Conservation (phyloP, 495 filamentous ascomycete species). For the Neurospora pannonica region DNA sequence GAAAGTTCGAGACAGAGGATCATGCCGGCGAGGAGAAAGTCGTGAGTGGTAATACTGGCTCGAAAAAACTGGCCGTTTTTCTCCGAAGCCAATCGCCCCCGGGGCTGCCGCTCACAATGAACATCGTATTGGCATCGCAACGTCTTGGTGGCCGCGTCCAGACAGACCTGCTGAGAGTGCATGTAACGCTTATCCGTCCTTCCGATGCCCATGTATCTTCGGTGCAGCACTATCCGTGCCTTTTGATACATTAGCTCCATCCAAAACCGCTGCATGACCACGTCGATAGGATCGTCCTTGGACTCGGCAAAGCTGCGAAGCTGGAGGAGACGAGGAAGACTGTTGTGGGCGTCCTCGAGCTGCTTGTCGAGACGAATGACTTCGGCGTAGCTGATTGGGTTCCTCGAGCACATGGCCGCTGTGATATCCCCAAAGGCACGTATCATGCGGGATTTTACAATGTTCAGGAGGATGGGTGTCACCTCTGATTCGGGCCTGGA, state of each 20-base stretch:
- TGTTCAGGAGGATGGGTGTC: conserved; percentile 15
- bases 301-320: conserved; percentile 12
- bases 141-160: conserved; percentile 25
- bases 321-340: conserved; percentile 15
- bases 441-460: conserved; percentile 19
- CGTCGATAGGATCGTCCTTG: conserved; percentile 17
- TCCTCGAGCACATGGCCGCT: conserved; percentile 10
- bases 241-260: conserved; percentile 24
- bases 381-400: conserved; percentile 19
- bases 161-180: conserved; percentile 24
- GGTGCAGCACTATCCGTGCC: conserved; percentile 22
- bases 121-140: conserved; percentile 29
- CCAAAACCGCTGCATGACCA: conserved; percentile 26
- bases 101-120: conserved; percentile 24
- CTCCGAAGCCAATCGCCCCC: conserved; percentile 19
- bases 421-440: conserved; percentile 17
- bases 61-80: conserved; percentile 18
- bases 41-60: conserved; percentile 24
- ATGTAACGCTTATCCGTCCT: conserved; percentile 22
- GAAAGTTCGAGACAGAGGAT: conserved; percentile 30
- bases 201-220: conserved; percentile 20
- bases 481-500: conserved; percentile 27
- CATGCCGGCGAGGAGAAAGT: conserved; percentile 30
- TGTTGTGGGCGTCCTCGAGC: conserved; percentile 16
- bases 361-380: conserved; percentile 22